Evolutionary conservation across 2,329 filamentous ascomycete species (phyloP).

Genomic region (Tolypocladium amazonense): DNA sequence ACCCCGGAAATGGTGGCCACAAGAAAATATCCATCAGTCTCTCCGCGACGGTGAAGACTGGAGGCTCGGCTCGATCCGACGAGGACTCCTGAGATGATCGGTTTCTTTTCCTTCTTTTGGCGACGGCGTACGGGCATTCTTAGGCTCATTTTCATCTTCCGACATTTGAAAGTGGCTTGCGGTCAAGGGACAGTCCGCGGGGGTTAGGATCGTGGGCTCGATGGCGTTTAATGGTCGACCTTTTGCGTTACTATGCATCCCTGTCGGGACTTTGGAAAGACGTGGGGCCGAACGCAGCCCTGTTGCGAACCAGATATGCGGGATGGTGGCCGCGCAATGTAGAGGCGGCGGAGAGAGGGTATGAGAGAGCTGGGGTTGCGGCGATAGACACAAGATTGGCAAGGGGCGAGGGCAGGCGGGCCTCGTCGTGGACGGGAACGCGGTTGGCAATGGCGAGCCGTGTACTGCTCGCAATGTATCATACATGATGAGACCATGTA

Average conservation of each 20-base stretch:
- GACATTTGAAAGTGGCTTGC: background rate
- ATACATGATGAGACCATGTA: conserved; percentile 2
- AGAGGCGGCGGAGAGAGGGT: background rate
- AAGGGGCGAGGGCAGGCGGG: background rate
- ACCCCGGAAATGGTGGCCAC: conserved; percentile 26
- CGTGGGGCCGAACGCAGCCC: background rate
- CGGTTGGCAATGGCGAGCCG: background rate
- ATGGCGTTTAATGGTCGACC: background rate
- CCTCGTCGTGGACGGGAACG: background rate
- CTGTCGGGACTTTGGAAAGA: background rate
- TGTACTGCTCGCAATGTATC: conserved; percentile 2
- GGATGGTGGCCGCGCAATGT: background rate
- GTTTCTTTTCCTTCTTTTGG: conserved; percentile 1
- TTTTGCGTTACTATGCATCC: background rate
- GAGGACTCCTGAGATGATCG: conserved; percentile 22
- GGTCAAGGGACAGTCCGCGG: background rate
- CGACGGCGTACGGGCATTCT: conserved; percentile 8
- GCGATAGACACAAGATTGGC: background rate
- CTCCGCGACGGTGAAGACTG: conserved; percentile 33
- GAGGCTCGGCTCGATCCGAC: conserved; percentile 24
- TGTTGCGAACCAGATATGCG: background rate
- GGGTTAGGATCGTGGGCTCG: background rate
- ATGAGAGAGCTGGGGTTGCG: background rate
- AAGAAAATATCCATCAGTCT: conserved; percentile 52
- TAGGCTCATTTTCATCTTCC: background rate